Evolutionary conservation across 2,329 filamentous ascomycete species (phyloP), one percentile per base, ranked within the genome.

Genomic region (Aspergillus sp.): DNA sequence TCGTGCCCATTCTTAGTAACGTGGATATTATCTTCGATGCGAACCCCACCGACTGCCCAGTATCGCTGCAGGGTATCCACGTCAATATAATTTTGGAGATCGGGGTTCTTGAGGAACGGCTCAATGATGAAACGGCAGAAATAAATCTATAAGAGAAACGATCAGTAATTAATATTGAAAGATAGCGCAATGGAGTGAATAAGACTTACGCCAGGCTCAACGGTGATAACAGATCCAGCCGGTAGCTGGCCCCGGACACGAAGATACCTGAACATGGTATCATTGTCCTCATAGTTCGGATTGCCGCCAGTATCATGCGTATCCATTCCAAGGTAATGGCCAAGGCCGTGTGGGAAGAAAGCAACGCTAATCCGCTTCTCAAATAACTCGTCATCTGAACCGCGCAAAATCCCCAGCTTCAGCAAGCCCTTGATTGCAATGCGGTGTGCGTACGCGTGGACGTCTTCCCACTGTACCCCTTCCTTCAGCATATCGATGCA

Each of bases 251-350:
- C 88, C 53, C 95, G 81, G 40, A 96, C 87, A 45, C 95, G 83
- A 59, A 99, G 79, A 70, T 97, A 98, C 53, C 86, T 83, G 77
- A 97, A 98, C 82, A 97, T 86, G 37, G 84, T 80, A 72, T 99
- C 93, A 59, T 83, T 79, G 70, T 99, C 95, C 8, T 80, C 80
- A 67, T 90, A 91, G 74, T 93, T 89, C 37, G 90, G 81, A 71
- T 91, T 87, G 21, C 90, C 90, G 60, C 89, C 90, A 0, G 87
- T 90, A 69, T 97, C 93, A 73, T 97, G 93, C 2, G 92, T 96
- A 72, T 97, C 93, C 83, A 97, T 88, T 61, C 93, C 93, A 9
- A 97, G 80, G 72, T 96, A 93, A 75, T 97, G 93, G 0, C 93
- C 93, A 1, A 97, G 79, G 0, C 93, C 93, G 72, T 97, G 93